These are phyloP conservation scores for Annulohypoxylon stygium DNA, from an alignment of 495 filamentous ascomycete species.

Conservation along the genomic window DNA sequence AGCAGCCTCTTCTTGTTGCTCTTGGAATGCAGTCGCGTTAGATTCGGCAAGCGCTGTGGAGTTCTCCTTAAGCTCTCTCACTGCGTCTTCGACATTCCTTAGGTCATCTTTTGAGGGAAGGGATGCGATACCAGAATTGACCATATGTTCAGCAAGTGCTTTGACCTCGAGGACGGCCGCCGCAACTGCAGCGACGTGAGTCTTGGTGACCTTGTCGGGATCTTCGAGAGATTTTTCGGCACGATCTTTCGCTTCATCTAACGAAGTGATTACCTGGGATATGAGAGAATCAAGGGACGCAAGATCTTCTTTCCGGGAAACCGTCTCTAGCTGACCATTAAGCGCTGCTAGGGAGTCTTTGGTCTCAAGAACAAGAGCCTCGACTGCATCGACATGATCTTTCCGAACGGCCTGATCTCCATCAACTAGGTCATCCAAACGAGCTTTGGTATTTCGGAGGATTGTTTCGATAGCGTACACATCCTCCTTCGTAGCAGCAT, in stretches of 20 bases:
- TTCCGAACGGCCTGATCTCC: slow-evolving; percentile 74
- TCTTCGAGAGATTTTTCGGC: slow-evolving; percentile 71
- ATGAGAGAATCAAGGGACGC: slow-evolving; percentile 78
- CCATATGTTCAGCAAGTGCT: slow-evolving; percentile 76
- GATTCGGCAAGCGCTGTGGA: slow-evolving; percentile 76
- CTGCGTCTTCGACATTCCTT: slow-evolving; percentile 64
- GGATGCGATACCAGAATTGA: slow-evolving; percentile 72
- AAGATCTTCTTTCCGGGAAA: slow-evolving; percentile 82
- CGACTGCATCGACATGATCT: slow-evolving; percentile 80
- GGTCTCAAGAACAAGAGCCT: slow-evolving; percentile 76
- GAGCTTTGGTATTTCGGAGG: slow-evolving; percentile 83
- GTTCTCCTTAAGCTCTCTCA: slow-evolving; percentile 77
- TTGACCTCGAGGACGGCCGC: slow-evolving; percentile 85
- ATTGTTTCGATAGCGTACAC: slow-evolving; percentile 90
- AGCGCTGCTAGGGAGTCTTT: slow-evolving; percentile 76
- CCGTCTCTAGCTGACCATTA: slow-evolving; percentile 67
- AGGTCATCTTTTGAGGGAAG: slow-evolving; percentile 74
- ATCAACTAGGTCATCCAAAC: slow-evolving; percentile 81
- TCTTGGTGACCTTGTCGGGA: slow-evolving; percentile 77
- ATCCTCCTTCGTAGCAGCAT: slow-evolving; percentile 75
- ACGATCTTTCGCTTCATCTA: slow-evolving; percentile 83
- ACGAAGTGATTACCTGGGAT: slow-evolving; percentile 75
- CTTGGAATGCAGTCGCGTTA: slow-evolving; percentile 83
- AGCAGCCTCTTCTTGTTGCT: slow-evolving; percentile 70
- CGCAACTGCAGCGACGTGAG: slow-evolving; percentile 81